A percentile compares a stretch with the other conserved stretches of the same genome.
phyloP scores from a whole-genome alignment of 176 grass and related monocot species.

The Alopecurus myosuroides region DNA sequence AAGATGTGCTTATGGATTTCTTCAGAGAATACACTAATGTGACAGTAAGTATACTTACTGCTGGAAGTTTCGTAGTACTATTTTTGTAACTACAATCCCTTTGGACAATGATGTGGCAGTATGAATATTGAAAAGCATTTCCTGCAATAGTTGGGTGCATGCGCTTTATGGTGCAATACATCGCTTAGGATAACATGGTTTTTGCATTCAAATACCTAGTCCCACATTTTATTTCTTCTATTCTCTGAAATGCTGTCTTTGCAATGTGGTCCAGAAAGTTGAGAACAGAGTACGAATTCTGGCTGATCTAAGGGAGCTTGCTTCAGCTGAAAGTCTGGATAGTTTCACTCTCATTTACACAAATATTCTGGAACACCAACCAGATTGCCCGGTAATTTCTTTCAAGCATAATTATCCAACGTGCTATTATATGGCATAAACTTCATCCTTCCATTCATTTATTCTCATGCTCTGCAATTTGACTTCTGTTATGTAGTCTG shows the following conservation, averaged over 20 bases:
- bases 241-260: slow-evolving; percentile 16
- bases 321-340: slow-evolving; percentile 97
- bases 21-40: slow-evolving; percentile 85
- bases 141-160: not conserved
- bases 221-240: not conserved
- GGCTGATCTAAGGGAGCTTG: slow-evolving; percentile 94
- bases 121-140: not conserved
- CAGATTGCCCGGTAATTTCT: slow-evolving; percentile 89
- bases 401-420: slow-evolving; percentile 13
- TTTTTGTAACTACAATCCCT: slow-evolving; percentile 1
- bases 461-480: slow-evolving; percentile 22
- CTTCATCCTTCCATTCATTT: not conserved
- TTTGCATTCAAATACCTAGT: not conserved
- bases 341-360: slow-evolving; percentile 97
- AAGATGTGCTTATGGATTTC: slow-evolving; percentile 99
- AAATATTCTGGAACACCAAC: slow-evolving; percentile 97
- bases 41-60: slow-evolving; percentile 68
- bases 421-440: not conserved
- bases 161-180: slow-evolving; percentile 10
- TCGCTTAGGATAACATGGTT: not conserved
- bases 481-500: slow-evolving; percentile 52
- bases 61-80: slow-evolving; percentile 21
- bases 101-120: not conserved
- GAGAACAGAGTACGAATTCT: slow-evolving; percentile 92
- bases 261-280: slow-evolving; percentile 73